Base-by-base conservation (phyloP, 495 filamentous ascomycete genomes). In the Annulohypoxylon stygium region DNA sequence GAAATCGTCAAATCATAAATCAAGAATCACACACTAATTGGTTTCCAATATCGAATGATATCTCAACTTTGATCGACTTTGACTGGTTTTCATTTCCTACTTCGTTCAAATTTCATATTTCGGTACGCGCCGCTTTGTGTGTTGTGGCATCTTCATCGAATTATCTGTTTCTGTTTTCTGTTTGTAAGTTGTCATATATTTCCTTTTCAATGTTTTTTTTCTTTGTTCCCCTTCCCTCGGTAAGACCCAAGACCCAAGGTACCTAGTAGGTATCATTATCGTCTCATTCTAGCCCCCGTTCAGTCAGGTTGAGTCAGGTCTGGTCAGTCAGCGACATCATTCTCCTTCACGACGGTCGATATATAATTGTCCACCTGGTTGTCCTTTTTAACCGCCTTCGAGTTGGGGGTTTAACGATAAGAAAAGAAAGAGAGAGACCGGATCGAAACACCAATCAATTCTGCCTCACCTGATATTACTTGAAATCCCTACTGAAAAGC, bases 1-100 rank as follows among this genome's bases (percentile, higher is more conserved):
- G 30, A 30, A 30, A 30, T 30, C 30, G 5, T 30, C 30, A 68
- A 30, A 33, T 54, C 50, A 51, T 51, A 25, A 26, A 51, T 51
- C 43, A 47, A 47, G 43, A 47, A 47, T 47, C 43, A 47, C 43
- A 47, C 43, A 47, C 12, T 47, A 47, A 63, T 63, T 57, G 18
- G 47, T 65, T 69, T 67, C 48, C 51, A 43, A 63, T 47, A 67
- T 75, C 67, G 72, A 75, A 75, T 70, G 72, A 74, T 69, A 75
- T 59, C 53, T 63, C 16, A 23, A 60, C 41, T n/a, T 45, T 54
- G 3, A n/a, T 63, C 16, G 25, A 60, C 41, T 20, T 45, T 54
- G 3, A n/a, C 45, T 45, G 23, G 50, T 36, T 30, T 41, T 33
- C 30, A 30, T 6, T 30, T 30, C 30, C 5, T 30, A 30, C 30